These are phyloP conservation scores for Dryas octopetala DNA, from an alignment of 306 rosid genomes.

Conservation along the genomic window DNA sequence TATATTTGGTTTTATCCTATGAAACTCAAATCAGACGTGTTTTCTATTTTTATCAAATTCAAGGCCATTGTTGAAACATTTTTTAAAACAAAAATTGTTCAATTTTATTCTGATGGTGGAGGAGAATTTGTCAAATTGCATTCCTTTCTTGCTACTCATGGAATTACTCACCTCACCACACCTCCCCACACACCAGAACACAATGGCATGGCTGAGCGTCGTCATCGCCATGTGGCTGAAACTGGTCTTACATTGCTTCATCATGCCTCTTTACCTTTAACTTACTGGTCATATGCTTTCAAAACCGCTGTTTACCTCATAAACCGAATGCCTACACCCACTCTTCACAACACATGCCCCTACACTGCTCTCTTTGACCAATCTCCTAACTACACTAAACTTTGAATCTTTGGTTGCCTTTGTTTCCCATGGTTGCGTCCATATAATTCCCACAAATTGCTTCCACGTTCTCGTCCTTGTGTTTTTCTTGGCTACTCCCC, in stretches of 20 bases:
- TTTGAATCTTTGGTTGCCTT: background rate
- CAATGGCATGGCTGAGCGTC: background rate
- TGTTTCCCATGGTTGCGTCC: background rate
- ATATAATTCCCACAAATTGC: too few relatives aligned
- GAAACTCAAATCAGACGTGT: background rate
- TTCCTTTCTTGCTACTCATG: too few relatives aligned
- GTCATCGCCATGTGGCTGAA: slow-evolving; percentile 2
- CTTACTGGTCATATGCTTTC: background rate
- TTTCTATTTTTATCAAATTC: background rate
- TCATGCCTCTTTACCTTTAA: background rate
- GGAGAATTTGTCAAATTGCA: too few relatives aligned
- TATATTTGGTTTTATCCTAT: background rate
- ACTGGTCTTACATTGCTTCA: background rate
- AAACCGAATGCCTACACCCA: background rate
- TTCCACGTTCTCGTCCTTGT: too few relatives aligned
- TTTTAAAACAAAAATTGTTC: too few relatives aligned
- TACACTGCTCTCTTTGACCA: background rate
- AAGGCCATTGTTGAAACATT: background rate
- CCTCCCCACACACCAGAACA: too few relatives aligned
- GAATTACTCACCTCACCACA: too few relatives aligned
- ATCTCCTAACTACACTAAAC: background rate
- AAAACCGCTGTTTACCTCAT: background rate
- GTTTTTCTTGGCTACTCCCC: too few relatives aligned
- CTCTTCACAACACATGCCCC: background rate
- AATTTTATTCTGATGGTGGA: too few relatives aligned